Base-by-base conservation (phyloP, 768 basidiomycete species). In the Collybia nuda region DNA sequence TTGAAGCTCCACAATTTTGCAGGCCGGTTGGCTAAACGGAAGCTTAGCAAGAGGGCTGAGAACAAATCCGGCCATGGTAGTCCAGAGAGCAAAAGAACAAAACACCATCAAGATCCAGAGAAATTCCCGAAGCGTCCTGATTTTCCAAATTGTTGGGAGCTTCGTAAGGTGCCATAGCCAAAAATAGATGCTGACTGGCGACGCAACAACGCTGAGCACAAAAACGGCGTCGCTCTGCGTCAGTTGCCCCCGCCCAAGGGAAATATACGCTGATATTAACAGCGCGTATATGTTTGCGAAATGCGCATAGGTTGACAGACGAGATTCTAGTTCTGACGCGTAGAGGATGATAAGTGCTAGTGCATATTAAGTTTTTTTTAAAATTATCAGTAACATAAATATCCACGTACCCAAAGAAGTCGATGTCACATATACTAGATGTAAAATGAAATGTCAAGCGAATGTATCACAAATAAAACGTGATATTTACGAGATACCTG, bases 191-290 rank as follows among this genome's bases (percentile, higher is more conserved):
- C 51, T 59, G 1, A 43, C 54, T 2, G 60, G 60, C 0, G 60
- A 62, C 2, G 52, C 56, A 28, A 52, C 49, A 5, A 48, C 29
- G 18, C 57, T 32, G 32, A 62, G 47, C 3, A 59, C 56, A 46
- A 59, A 62, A 2, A 59, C 26, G 1, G 35, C 57, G 44, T 62
- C 60, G 32, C 48, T 56, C 17, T 56, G 45, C 1, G 56, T 59
- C 11, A 62, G 58, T 28, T 57, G 40, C 6, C 38, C 38, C 22
- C 22, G 26, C 2, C 22, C 23, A 8, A 57, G n/a, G n/a, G n/a
- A n/a, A n/a, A n/a, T n/a, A n/a, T n/a, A n/a, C n/a, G n/a, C n/a
- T n/a, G n/a, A n/a, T n/a, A n/a, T n/a, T n/a, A n/a, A n/a, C n/a
- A n/a, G n/a, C n/a, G n/a, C n/a, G n/a, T n/a, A n/a, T n/a, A n/a